Conservation (phyloP, 805 yeast species). For the Tetrapisispora nanseiensis region DNA sequence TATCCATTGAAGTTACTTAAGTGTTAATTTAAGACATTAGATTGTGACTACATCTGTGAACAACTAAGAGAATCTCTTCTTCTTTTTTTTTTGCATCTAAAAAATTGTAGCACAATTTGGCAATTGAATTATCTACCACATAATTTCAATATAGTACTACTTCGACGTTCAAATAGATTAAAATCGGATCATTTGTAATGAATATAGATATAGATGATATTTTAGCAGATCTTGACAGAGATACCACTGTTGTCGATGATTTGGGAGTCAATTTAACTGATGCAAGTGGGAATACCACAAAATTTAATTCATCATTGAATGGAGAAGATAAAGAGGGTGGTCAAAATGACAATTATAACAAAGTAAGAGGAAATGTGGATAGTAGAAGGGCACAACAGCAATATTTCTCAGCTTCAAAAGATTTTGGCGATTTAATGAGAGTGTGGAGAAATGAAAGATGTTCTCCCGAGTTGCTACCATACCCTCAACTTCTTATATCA, state of each 20-base stretch:
- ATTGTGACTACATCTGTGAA: too few relatives aligned
- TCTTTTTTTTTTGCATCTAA: too few relatives aligned
- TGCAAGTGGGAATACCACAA: slow-evolving; percentile 16
- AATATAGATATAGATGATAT: slow-evolving; percentile 61
- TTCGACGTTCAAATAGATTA: background rate
- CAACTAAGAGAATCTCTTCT: too few relatives aligned
- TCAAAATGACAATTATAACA: background rate
- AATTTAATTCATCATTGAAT: slow-evolving; percentile 14
- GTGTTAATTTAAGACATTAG: too few relatives aligned
- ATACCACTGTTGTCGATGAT: slow-evolving; percentile 29
- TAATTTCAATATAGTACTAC: too few relatives aligned
- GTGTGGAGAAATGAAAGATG: slow-evolving; percentile 80
- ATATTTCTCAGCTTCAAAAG: slow-evolving; percentile 12
- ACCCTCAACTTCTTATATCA: slow-evolving; percentile 50
- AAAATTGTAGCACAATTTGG: too few relatives aligned
- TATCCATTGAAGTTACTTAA: too few relatives aligned
- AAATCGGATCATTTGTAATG: slow-evolving; percentile 9
- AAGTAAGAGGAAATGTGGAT: background rate
- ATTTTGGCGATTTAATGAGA: slow-evolving; percentile 34
- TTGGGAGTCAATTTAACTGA: slow-evolving; percentile 9
- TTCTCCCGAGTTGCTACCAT: slow-evolving; percentile 80
- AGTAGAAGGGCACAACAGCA: background rate
- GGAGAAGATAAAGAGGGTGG: background rate
- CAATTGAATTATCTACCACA: too few relatives aligned
- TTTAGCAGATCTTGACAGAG: slow-evolving; percentile 52